Evolutionary conservation across 331 rosid genomes (phyloP), one percentile per base, ranked within the genome.

Genomic region (Arachis monticola): DNA sequence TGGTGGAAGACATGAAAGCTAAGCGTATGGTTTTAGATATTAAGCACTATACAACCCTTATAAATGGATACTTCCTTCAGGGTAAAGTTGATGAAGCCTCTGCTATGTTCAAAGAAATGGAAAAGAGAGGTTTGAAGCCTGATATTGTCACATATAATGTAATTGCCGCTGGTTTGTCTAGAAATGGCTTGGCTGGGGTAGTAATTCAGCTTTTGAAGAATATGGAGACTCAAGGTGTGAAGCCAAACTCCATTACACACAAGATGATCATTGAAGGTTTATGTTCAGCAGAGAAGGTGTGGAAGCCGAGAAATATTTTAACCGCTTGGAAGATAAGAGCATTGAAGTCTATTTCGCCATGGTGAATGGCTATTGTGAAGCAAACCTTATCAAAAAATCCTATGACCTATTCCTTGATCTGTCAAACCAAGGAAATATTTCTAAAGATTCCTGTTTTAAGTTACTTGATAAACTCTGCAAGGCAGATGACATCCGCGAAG

Each of bases 21-120:
- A 85, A 74, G 69, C 55, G 53, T 17, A 70, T 89, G 70, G 79
- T 8, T 66, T 70, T 91, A 76, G 97, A 93, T 85, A 22, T 82
- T 71, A 79, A 80, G 77, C 98, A 90, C 77, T 91, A 86, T 82
- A 93, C 97, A 4, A 93, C 96, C 5, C 70, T 93, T 57, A 89
- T 93, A 46, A 79, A 75, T 41, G 98, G 98, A 56, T 86, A 82
- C 72, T 87, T 70, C 74, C 75, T 72, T 59, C 79, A 75, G 63
- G 91, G 88, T 56, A 77, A 85, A 42, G 67, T 77, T 22, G 7
- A 0, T 57, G 56, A 72, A 77, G 96, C 92, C 17, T 12, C 48
- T 30, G 51, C 70, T 45, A 12, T 86, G 67, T 82, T 83, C 70
- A 57, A 86, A 51, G 88, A 82, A 83, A 86, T 91, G 91, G 79